Base-by-base conservation (phyloP, 2,329 filamentous ascomycete species). In the Aspergillus sp. region DNA sequence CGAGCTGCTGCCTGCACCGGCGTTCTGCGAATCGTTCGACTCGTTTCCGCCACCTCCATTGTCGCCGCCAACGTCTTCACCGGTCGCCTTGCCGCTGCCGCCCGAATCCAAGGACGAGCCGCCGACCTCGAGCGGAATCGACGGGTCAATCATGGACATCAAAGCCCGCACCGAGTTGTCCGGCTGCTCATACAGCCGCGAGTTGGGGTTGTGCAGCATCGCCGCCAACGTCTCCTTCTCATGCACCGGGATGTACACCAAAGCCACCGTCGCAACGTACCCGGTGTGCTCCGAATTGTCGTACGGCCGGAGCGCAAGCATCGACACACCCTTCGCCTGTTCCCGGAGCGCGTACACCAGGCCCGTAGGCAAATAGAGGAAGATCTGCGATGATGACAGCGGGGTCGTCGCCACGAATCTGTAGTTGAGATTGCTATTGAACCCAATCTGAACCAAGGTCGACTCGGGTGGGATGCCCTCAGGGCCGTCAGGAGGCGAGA, bases 301-400 rank as follows among this genome's bases (percentile, higher is more conserved):
- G 45, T 82, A 78, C 2, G 86, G 86, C 47, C 80, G 69, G 31
- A 96, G 74, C 42, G 75, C 77, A 41, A 75, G 71, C 66, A 93
- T 81, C 26, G 69, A 60, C 30, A 86, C 67, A 34, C 81, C 66
- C 12, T 68, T 47, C 37, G 41, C 26, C 25, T 51, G 40, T 33
- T 55, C 27, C 34, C 55, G 37, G 28, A 93, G 65, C 26, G 75
- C 81, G 42, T 80, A 73, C 2, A 73, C 66, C 30, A 94, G 69
- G 43, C 83, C 85, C 32, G 68, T 48, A 0, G 86, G 86, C 3
- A 95, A 67, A 43, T 75, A 82, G 33, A 74, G 64, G 66, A 95
- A 93, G 50, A 98, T 84, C 60, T 96, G 89, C 24, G 76, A 76
- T 4, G 85, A 82, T 12, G 86, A 82, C 42, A 80, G 70, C 10